phyloP scores from a whole-genome alignment of 2,329 filamentous ascomycete species.

The Botrytis hyacinthi region DNA sequence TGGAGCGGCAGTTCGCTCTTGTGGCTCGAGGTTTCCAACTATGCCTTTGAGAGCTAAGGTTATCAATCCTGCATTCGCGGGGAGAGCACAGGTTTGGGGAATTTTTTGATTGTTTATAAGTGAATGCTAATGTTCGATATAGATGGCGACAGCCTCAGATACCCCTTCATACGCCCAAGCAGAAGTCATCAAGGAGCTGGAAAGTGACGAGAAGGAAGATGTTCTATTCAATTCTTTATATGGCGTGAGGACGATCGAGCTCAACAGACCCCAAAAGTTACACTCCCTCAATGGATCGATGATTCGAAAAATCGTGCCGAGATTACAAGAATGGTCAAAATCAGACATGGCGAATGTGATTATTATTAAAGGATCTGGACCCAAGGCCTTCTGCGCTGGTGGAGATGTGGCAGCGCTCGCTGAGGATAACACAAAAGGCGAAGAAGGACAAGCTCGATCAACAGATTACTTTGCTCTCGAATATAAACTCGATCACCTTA shows the following conservation, averaged over 20 bases:
- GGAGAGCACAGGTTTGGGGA: constrained; percentile 50
- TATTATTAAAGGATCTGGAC: constrained; percentile 85
- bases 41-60: constrained; percentile 86
- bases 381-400: constrained; percentile 85
- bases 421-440: constrained; percentile 64
- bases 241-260: constrained; percentile 85
- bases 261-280: constrained; percentile 88
- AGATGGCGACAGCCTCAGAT: constrained; percentile 43
- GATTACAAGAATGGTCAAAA: constrained; percentile 89
- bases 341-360: constrained; percentile 92
- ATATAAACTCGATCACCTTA: constrained; percentile 94
- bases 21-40: constrained; percentile 42
- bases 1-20: constrained; percentile 50
- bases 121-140: constrained; percentile 26
- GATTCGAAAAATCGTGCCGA: constrained; percentile 88
- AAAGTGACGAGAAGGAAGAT: constrained; percentile 78
- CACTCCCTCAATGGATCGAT: constrained; percentile 94
- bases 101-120: constrained; percentile 7
- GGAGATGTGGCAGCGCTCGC: constrained; percentile 86
- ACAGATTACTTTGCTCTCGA: constrained; percentile 88
- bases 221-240: constrained; percentile 88
- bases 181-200: constrained; percentile 35
- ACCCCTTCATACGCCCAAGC: constrained; percentile 22
- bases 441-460: constrained; percentile 70
- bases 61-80: constrained; percentile 55